Conservation (phyloP, 495 filamentous ascomycete species). For the Pyrenula aspistea region DNA sequence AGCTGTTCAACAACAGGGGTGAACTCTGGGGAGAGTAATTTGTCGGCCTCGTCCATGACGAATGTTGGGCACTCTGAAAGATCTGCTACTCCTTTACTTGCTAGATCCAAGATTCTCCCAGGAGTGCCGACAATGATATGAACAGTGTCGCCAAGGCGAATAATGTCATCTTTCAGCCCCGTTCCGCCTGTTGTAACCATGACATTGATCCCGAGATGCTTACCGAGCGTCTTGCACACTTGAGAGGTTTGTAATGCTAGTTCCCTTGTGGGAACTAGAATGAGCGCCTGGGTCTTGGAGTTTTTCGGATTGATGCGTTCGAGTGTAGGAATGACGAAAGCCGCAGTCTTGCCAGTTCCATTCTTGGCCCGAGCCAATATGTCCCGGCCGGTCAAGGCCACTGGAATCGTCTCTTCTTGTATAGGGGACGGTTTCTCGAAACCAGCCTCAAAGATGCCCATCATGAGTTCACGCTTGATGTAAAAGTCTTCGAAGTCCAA, state of each 20-base stretch:
- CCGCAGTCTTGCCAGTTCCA: constrained; percentile 95
- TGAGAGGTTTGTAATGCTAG: constrained; percentile 98
- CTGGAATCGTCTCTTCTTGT: constrained; percentile 97
- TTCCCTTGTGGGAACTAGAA: constrained; percentile 93
- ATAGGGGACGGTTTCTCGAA: constrained; percentile 98
- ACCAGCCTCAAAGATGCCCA: constrained; percentile 98
- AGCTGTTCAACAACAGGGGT: constrained; percentile 95
- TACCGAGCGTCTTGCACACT: constrained; percentile 95
- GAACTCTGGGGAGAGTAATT: constrained; percentile 90
- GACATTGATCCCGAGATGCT: constrained; percentile 92
- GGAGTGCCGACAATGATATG: constrained; percentile 98
- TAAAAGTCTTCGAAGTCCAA: constrained; percentile 95
- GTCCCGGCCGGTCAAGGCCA: constrained; percentile 88
- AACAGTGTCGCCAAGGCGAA: constrained; percentile 83
- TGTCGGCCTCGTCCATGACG: constrained; percentile 99
- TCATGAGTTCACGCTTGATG: constrained; percentile 86
- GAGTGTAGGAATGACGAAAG: constrained; percentile 92
- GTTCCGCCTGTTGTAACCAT: constrained; percentile 99
- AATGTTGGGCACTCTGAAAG: constrained; percentile 94
- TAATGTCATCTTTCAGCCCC: constrained; percentile 89
- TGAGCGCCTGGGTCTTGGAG: constrained; percentile 87
- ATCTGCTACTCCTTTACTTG: constrained; percentile 89
- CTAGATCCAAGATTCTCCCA: constrained; percentile 86
- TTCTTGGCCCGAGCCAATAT: constrained; percentile 96
- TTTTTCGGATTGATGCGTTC: constrained; percentile 93